phyloP scores from a whole-genome alignment of 176 grass and related monocot species.

The Oryza rufipogon region DNA sequence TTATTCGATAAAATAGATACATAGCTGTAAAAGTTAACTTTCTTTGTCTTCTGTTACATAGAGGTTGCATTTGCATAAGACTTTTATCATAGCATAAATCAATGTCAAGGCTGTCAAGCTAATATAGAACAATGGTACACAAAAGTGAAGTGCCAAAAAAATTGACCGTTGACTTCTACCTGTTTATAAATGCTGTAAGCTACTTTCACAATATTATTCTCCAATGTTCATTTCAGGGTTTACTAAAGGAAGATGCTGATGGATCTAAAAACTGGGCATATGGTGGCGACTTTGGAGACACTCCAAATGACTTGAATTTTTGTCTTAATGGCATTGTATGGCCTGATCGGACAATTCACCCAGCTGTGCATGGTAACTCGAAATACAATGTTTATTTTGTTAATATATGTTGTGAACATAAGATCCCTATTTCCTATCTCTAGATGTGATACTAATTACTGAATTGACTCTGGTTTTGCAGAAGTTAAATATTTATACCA shows the following conservation, averaged over 20 bases:
- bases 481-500: slow-evolving; percentile 98
- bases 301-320: slow-evolving; percentile 87
- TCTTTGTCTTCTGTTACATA: not conserved
- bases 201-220: not conserved
- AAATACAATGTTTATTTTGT: slow-evolving; percentile 13
- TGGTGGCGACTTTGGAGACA: slow-evolving; percentile 94
- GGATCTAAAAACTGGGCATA: slow-evolving; percentile 90
- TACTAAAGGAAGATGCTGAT: slow-evolving; percentile 73
- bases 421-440: not conserved
- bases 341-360: slow-evolving; percentile 94
- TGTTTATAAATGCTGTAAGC: not conserved
- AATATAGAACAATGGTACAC: slow-evolving; percentile 2
- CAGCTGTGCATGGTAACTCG: slow-evolving; percentile 77
- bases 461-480: slow-evolving; percentile 54
- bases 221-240: slow-evolving; percentile 45
- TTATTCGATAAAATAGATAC: not conserved
- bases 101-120: not conserved
- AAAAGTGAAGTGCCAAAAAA: slow-evolving; percentile 1
- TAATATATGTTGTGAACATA: not conserved
- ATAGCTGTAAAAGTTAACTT: not conserved
- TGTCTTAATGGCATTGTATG: slow-evolving; percentile 95
- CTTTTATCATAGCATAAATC: not conserved
- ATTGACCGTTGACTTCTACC: not conserved
- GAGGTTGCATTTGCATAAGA: not conserved
- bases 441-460: slow-evolving; percentile 27